Percentiles rank a stretch among this genome's conserved stretches.
These are phyloP conservation scores for Aspergillus affinis DNA, from an alignment of 495 filamentous ascomycete species.

Conservation along the genomic window DNA sequence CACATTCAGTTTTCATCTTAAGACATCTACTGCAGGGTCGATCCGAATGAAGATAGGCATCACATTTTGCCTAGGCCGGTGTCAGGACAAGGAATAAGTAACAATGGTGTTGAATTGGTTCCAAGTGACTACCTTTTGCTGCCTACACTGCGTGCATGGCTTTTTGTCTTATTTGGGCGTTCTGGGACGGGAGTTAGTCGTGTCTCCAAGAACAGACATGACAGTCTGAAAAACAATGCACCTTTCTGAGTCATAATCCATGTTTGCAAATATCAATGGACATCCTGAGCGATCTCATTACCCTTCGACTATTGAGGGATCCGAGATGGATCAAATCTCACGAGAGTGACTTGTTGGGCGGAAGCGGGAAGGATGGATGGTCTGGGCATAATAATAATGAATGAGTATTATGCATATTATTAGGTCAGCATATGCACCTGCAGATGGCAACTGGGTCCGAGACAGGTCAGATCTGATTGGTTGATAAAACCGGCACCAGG, in stretches of 20 bases:
- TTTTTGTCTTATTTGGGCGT: background rate
- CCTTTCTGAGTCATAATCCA: background rate
- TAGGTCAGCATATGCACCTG: too few species aligned
- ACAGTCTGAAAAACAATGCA: background rate
- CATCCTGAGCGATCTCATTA: background rate
- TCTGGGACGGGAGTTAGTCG: background rate
- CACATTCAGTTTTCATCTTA: constrained; percentile 37
- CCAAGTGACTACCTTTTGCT: background rate
- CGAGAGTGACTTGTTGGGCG: background rate
- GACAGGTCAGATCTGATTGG: too few species aligned
- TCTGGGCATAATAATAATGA: too few species aligned
- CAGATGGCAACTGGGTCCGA: too few species aligned
- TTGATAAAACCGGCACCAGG: too few species aligned
- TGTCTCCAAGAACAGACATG: background rate
- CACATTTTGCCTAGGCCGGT: constrained; percentile 37
- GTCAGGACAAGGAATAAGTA: background rate
- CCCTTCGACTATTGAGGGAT: background rate
- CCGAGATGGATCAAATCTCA: background rate
- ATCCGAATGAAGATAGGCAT: constrained; percentile 36
- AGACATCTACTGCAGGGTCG: constrained; percentile 39
- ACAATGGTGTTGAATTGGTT: background rate
- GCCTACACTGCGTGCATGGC: background rate
- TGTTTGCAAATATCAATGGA: background rate
- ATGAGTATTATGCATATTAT: too few species aligned
- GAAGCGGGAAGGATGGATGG: background rate